These are phyloP conservation scores for Bipolaris victoriae DNA, from an alignment of 2,329 filamentous ascomycete genomes.

Conservation along the genomic window DNA sequence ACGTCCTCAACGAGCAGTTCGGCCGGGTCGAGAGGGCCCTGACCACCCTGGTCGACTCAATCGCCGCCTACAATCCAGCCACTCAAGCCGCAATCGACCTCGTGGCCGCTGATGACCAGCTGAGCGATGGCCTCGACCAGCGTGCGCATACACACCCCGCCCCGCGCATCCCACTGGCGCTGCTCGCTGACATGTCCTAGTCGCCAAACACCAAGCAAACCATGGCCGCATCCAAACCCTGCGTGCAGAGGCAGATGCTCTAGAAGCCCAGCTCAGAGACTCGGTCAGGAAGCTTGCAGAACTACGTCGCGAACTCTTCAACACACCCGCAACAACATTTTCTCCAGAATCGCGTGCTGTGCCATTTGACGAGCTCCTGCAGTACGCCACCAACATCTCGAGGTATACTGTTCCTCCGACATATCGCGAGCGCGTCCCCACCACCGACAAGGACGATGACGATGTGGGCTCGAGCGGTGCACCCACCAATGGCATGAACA, in stretches of 20 bases:
- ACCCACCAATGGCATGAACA: constrained; percentile 39
- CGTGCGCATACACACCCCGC: constrained; percentile 52
- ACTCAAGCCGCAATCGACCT: constrained; percentile 71
- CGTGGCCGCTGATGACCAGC: constrained; percentile 70
- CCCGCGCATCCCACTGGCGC: neutral
- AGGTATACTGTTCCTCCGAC: constrained; percentile 77
- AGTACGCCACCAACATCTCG: constrained; percentile 79
- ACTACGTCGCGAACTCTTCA: constrained; percentile 74
- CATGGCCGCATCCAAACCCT: constrained; percentile 71
- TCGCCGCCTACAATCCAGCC: constrained; percentile 81
- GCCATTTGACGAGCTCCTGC: constrained; percentile 74
- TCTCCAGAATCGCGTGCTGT: constrained; percentile 58
- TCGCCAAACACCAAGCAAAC: constrained; percentile 78
- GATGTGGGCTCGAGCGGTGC: constrained; percentile 32
- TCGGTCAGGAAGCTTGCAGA: constrained; percentile 72
- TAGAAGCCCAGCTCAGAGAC: constrained; percentile 75
- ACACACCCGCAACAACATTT: constrained; percentile 47
- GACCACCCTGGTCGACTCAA: constrained; percentile 74
- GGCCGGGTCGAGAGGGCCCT: constrained; percentile 59
- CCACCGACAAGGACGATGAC: constrained; percentile 27
- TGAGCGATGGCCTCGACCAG: constrained; percentile 69
- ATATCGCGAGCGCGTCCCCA: constrained; percentile 42
- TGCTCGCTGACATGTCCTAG: constrained; percentile 49
- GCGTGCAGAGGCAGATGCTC: constrained; percentile 66
- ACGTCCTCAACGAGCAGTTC: constrained; percentile 52